These are phyloP conservation scores for Micromonas pusilla DNA, from an alignment of 139 green algal genomes.

Conservation along the genomic window DNA sequence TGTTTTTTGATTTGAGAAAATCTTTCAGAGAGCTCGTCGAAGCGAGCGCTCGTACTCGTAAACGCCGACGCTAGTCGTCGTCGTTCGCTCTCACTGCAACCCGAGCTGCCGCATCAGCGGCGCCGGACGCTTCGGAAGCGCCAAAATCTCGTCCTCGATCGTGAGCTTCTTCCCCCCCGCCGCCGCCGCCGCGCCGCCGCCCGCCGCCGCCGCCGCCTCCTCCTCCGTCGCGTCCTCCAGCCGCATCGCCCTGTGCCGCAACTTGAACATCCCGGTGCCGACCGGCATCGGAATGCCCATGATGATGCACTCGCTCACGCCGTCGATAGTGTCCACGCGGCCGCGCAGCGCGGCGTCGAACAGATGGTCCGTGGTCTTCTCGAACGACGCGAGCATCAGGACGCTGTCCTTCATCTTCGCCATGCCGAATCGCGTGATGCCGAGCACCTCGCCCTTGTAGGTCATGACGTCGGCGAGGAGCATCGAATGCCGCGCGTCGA, in stretches of 20 bases:
- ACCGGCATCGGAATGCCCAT: constrained; percentile 97
- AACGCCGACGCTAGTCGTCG: neutral
- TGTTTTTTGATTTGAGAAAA: too few species aligned
- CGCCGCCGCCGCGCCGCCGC: neutral
- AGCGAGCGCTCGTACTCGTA: too few species aligned
- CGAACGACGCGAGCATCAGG: constrained; percentile 96
- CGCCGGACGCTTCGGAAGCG: constrained; percentile 5
- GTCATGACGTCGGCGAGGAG: constrained; percentile 98
- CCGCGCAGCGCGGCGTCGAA: constrained; percentile 88
- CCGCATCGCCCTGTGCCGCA: constrained; percentile 7
- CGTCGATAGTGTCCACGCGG: constrained; percentile 56
- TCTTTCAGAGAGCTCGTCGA: too few species aligned
- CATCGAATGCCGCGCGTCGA: constrained; percentile 92
- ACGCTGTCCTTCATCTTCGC: constrained; percentile 99
- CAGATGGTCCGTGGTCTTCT: constrained; percentile 97
- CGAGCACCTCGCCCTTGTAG: constrained; percentile 95
- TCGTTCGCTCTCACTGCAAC: neutral
- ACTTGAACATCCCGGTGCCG: constrained; percentile 84
- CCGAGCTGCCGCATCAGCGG: neutral
- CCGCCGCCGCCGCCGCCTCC: neutral
- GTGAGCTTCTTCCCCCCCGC: neutral
- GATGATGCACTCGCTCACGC: constrained; percentile 95
- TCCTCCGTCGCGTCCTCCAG: constrained; percentile 10
- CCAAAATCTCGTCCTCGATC: neutral
- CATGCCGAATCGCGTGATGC: constrained; percentile 98